phyloP scores from a whole-genome alignment of 164 flowering plant genomes.

The Brasenia schreberi region DNA sequence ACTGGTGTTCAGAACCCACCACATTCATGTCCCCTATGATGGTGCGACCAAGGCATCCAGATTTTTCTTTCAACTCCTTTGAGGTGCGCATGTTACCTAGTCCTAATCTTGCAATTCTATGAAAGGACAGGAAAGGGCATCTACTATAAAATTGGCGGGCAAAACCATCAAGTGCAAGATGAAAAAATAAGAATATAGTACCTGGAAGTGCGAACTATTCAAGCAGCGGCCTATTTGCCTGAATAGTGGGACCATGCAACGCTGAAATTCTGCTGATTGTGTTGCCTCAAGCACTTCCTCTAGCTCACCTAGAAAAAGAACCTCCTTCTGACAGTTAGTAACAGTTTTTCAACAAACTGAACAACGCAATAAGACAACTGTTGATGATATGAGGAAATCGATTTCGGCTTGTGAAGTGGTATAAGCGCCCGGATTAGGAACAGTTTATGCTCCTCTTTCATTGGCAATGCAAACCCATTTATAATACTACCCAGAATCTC shows the following conservation, averaged over 20 bases:
- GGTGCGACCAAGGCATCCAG: no score
- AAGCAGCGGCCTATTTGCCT: slow-evolving; percentile 40
- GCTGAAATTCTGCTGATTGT: slow-evolving; percentile 27
- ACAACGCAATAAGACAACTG: slow-evolving; percentile 38
- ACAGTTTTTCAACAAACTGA: slow-evolving; percentile 39
- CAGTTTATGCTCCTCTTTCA: slow-evolving; percentile 50
- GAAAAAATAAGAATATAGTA: not conserved
- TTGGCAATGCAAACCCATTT: slow-evolving; percentile 42
- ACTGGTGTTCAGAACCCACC: no score
- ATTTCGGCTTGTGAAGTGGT: slow-evolving; percentile 42
- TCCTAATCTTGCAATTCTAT: not conserved
- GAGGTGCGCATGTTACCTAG: not conserved
- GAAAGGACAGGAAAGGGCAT: no score
- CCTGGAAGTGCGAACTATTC: slow-evolving; percentile 42
- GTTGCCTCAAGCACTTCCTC: slow-evolving; percentile 39
- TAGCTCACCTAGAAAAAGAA: slow-evolving; percentile 34
- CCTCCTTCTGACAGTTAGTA: slow-evolving; percentile 39
- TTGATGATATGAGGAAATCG: slow-evolving; percentile 31
- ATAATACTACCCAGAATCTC: slow-evolving; percentile 46
- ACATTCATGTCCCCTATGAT: no score
- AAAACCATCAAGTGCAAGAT: no score
- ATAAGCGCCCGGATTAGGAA: slow-evolving; percentile 41
- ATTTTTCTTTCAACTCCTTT: no score
- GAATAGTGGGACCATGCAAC: slow-evolving; percentile 39
- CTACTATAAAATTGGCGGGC: not conserved